These are phyloP conservation scores for grape (Vitis vinifera) DNA, from an alignment of 164 flowering plant species.

Conservation along the genomic window DNA sequence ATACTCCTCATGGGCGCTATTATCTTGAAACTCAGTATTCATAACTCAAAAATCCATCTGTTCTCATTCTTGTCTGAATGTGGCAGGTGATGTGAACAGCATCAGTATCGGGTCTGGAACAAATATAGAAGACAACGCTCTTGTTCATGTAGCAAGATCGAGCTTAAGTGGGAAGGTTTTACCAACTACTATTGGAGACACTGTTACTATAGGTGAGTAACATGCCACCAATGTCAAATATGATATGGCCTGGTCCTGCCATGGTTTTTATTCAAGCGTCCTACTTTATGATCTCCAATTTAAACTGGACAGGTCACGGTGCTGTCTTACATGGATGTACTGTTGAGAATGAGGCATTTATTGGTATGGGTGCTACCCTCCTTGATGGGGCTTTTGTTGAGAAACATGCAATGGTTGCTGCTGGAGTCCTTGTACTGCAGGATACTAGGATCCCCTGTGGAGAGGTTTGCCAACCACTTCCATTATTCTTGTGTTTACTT, in stretches of 20 bases:
- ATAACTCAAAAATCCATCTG: too few relatives aligned
- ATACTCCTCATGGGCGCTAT: background rate
- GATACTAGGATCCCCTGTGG: constrained; percentile 78
- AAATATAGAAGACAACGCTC: constrained; percentile 87
- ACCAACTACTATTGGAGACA: constrained; percentile 87
- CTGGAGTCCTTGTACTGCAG: constrained; percentile 89
- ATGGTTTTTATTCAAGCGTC: background rate
- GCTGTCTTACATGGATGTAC: constrained; percentile 93
- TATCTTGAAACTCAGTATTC: too few relatives aligned
- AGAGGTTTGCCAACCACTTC: constrained; percentile 48
- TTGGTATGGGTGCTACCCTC: constrained; percentile 84
- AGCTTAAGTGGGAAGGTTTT: constrained; percentile 81
- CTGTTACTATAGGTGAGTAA: constrained; percentile 83
- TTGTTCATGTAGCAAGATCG: constrained; percentile 90
- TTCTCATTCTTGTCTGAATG: background rate
- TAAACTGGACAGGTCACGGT: constrained; percentile 71
- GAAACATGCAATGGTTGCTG: constrained; percentile 93
- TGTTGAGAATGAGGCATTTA: constrained; percentile 88
- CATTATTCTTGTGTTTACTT: too few relatives aligned
- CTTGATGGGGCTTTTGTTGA: constrained; percentile 85
- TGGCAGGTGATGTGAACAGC: constrained; percentile 81
- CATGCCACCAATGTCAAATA: background rate
- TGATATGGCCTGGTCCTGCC: background rate
- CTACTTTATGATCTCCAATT: constrained; percentile 16
- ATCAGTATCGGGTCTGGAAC: constrained; percentile 86